These are phyloP conservation scores for Microbotryum lychnidis-dioicae DNA, from an alignment of 1,284 basidiomycete species.

Conservation along the genomic window DNA sequence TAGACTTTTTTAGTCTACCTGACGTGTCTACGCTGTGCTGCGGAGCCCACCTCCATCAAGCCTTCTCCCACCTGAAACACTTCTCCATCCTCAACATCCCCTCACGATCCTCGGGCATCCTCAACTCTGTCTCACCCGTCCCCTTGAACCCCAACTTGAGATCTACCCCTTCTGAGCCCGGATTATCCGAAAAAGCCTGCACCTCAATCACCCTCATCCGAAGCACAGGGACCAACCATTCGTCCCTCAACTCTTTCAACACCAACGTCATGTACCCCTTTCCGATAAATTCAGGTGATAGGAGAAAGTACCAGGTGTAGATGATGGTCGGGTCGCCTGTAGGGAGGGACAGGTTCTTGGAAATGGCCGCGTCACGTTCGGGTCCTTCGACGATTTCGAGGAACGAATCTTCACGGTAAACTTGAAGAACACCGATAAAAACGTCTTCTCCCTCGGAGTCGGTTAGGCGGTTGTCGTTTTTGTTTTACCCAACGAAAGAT, in stretches of 20 bases:
- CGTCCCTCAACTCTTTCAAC: neutral
- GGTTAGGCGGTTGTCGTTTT: too few species aligned
- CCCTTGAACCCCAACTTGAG: neutral
- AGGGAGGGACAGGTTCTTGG: too few species aligned
- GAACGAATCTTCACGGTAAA: too few species aligned
- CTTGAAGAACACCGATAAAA: too few species aligned
- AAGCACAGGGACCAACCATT: neutral
- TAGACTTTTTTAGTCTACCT: neutral
- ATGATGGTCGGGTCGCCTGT: too few species aligned
- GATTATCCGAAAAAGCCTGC: slow-evolving; percentile 1
- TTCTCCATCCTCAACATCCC: slow-evolving; percentile 1
- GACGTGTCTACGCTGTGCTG: too few species aligned
- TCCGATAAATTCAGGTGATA: neutral
- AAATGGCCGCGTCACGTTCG: too few species aligned
- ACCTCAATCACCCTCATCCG: neutral
- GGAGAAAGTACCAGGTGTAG: neutral
- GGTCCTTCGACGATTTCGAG: too few species aligned
- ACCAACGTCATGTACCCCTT: neutral
- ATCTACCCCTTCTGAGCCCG: neutral
- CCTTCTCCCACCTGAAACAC: slow-evolving; percentile 1
- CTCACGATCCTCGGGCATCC: neutral
- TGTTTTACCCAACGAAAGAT: too few species aligned
- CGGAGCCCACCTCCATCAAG: too few species aligned
- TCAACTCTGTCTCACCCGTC: neutral
- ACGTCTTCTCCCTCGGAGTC: too few species aligned